These are phyloP conservation scores for Parasarocladium wereldwijsianum DNA, from an alignment of 2,329 filamentous ascomycete species.

Conservation along the genomic window DNA sequence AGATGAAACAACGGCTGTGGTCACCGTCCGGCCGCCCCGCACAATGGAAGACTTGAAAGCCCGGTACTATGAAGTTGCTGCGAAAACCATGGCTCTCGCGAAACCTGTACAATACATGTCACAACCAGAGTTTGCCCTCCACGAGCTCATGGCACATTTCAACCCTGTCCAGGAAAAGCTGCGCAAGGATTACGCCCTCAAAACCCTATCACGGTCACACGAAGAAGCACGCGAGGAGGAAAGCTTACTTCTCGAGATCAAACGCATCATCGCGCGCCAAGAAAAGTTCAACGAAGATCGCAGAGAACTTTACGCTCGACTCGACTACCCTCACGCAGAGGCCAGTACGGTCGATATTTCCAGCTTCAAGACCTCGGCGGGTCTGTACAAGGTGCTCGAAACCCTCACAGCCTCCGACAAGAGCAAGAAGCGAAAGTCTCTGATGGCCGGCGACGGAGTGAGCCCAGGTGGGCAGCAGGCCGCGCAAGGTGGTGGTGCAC, in stretches of 20 bases:
- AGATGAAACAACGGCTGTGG: constrained; percentile 36
- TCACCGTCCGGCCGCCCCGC: constrained; percentile 39
- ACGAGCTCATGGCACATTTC: constrained; percentile 79
- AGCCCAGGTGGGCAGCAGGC: constrained; percentile 18
- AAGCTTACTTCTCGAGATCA: constrained; percentile 74
- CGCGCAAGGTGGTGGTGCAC: constrained; percentile 6
- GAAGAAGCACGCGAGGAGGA: constrained; percentile 91
- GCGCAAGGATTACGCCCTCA: constrained; percentile 73
- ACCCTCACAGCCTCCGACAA: constrained; percentile 74
- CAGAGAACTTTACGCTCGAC: constrained; percentile 69
- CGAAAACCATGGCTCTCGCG: constrained; percentile 65
- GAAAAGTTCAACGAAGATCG: constrained; percentile 80
- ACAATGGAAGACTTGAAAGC: constrained; percentile 84
- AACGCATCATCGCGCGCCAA: constrained; percentile 77
- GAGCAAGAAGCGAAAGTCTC: constrained; percentile 71
- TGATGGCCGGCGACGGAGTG: constrained; percentile 43
- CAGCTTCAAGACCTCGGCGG: constrained; percentile 67
- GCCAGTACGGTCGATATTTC: constrained; percentile 53
- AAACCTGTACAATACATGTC: constrained; percentile 81
- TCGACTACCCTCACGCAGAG: constrained; percentile 53
- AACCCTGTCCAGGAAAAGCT: constrained; percentile 64
- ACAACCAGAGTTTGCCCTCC: constrained; percentile 63
- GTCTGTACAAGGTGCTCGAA: constrained; percentile 66
- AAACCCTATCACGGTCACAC: constrained; percentile 61
- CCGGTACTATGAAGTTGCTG: constrained; percentile 77